These are phyloP conservation scores for Chrysanthemum seticuspe DNA, from an alignment of 129 eudicot genomes.

Conservation along the genomic window DNA sequence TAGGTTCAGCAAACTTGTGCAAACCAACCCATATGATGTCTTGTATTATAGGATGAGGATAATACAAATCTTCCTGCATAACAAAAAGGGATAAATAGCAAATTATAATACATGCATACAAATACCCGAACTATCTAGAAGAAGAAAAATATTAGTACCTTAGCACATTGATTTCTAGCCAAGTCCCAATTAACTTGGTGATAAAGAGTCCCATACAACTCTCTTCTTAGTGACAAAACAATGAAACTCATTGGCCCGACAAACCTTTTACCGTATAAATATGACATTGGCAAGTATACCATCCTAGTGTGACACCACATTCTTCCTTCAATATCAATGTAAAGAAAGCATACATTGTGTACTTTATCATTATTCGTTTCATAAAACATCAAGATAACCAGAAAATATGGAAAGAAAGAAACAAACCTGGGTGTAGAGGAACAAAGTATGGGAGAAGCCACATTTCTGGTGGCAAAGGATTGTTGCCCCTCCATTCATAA, in stretches of 20 bases:
- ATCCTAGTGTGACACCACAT: slow-evolving; percentile 76
- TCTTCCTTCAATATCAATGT: slow-evolving; percentile 36
- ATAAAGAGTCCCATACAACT: slow-evolving; percentile 48
- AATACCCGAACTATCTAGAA: slow-evolving; percentile 13
- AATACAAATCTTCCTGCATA: slow-evolving; percentile 77
- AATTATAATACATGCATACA: neutral
- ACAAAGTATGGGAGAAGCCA: slow-evolving; percentile 78
- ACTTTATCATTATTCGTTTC: neutral
- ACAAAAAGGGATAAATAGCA: slow-evolving; percentile 1
- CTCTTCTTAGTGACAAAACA: slow-evolving; percentile 49
- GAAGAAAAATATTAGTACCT: slow-evolving; percentile 29
- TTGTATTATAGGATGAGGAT: slow-evolving; percentile 74
- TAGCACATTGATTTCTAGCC: slow-evolving; percentile 59
- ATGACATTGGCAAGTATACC: slow-evolving; percentile 80
- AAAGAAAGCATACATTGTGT: slow-evolving; percentile 3
- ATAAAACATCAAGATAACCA: neutral
- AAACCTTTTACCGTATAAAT: slow-evolving; percentile 58
- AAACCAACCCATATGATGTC: slow-evolving; percentile 61
- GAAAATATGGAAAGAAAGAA: neutral
- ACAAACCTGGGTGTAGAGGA: slow-evolving; percentile 70
- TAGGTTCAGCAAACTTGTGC: slow-evolving; percentile 54
- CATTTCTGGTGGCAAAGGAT: slow-evolving; percentile 75
- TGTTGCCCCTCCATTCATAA: slow-evolving; percentile 70
- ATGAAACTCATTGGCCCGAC: slow-evolving; percentile 45
- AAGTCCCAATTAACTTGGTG: slow-evolving; percentile 51